Evolutionary conservation across 1,139 yeast genomes (phyloP).

Genomic region (Yamadazyma atmosphaerica): DNA sequence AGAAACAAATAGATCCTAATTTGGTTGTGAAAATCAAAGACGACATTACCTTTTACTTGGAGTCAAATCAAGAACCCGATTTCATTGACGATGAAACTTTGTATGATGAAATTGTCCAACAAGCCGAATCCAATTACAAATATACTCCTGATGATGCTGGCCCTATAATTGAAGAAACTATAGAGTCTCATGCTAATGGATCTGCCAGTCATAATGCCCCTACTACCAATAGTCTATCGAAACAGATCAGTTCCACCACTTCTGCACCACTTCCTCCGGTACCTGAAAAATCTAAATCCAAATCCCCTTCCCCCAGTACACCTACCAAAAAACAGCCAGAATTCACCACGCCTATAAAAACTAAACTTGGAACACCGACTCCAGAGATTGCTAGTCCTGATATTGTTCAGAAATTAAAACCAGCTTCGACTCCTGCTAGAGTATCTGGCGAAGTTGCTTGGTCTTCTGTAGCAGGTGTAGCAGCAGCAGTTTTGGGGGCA

Average conservation of each 20-base stretch:
- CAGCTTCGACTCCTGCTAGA: slow-evolving; percentile 66
- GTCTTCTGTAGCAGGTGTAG: slow-evolving; percentile 62
- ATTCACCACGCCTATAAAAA: slow-evolving; percentile 15
- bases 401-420: slow-evolving; percentile 54
- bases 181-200: background rate
- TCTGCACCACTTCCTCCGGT: background rate
- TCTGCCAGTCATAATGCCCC: background rate
- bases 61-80: slow-evolving; percentile 41
- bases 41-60: slow-evolving; percentile 41
- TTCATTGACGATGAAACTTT: slow-evolving; percentile 39
- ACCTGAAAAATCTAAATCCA: slow-evolving; percentile 9
- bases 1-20: slow-evolving; percentile 33
- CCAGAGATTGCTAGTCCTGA: slow-evolving; percentile 31
- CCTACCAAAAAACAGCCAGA: slow-evolving; percentile 11
- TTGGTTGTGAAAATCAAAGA: slow-evolving; percentile 39
- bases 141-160: slow-evolving; percentile 12
- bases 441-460: slow-evolving; percentile 68
- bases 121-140: slow-evolving; percentile 20
- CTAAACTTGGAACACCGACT: slow-evolving; percentile 12
- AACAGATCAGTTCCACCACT: background rate
- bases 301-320: slow-evolving; percentile 15
- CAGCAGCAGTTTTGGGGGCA: slow-evolving; percentile 12
- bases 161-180: slow-evolving; percentile 9
- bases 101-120: slow-evolving; percentile 44
- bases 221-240: background rate